Evolutionary conservation across 257 asterid genomes (phyloP).

Genomic region (Solanum virginianum): DNA sequence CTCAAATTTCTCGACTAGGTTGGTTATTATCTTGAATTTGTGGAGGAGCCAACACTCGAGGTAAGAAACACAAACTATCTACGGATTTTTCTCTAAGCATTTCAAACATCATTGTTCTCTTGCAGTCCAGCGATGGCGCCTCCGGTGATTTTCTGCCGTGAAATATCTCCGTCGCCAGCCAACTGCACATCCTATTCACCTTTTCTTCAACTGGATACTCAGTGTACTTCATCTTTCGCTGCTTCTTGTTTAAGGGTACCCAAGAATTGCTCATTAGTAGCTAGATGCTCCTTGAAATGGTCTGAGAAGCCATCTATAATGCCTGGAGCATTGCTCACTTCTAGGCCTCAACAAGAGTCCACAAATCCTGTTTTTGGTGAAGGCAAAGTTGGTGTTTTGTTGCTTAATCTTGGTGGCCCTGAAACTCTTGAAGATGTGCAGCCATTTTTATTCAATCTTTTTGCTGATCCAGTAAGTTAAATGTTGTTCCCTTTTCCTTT

Average conservation of each 20-base stretch:
- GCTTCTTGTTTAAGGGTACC: not conserved
- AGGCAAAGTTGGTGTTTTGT: constrained; percentile 82
- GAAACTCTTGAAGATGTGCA: constrained; percentile 97
- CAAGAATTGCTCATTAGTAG: not conserved
- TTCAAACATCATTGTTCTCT: not conserved
- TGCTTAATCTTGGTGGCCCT: constrained; percentile 98
- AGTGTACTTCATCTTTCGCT: not conserved
- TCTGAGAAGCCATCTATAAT: not conserved
- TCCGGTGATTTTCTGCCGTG: not conserved
- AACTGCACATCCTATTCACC: not conserved
- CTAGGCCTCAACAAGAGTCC: constrained; percentile 40
- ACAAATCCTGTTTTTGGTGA: constrained; percentile 36
- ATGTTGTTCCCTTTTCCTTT: not conserved
- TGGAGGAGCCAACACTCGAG: not conserved
- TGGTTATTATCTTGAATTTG: constrained; percentile 1
- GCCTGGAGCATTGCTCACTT: constrained; percentile 38
- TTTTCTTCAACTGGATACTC: not conserved
- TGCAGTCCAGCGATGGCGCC: not conserved
- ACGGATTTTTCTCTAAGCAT: not conserved
- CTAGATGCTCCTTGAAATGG: constrained; percentile 1
- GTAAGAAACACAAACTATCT: not conserved
- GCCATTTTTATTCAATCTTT: constrained; percentile 91
- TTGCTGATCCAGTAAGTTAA: constrained; percentile 86
- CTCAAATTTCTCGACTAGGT: not conserved
- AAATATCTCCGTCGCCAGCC: not conserved